phyloP scores from a whole-genome alignment of 1,284 basidiomycete species.

The Amylostereum chailletii region DNA sequence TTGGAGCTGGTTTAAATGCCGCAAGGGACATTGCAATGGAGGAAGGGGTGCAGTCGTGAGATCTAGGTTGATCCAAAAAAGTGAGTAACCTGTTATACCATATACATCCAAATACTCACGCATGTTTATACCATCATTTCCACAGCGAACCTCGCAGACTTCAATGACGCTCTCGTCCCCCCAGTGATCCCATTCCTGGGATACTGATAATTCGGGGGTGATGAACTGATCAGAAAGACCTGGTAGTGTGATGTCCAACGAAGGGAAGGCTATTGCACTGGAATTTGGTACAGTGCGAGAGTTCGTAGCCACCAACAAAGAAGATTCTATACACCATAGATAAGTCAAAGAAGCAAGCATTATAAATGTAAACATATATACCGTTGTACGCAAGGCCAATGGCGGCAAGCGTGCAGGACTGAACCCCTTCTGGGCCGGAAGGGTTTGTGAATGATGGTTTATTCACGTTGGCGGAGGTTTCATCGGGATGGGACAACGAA shows the following conservation, averaged over 20 bases:
- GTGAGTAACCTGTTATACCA: slow-evolving; percentile 8
- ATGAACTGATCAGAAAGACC: slow-evolving; percentile 23
- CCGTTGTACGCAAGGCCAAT: slow-evolving; percentile 61
- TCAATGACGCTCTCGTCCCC: slow-evolving; percentile 56
- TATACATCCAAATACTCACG: slow-evolving; percentile 22
- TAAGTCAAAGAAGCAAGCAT: background rate
- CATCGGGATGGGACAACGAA: slow-evolving; percentile 29
- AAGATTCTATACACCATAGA: slow-evolving; percentile 32
- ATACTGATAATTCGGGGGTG: slow-evolving; percentile 21
- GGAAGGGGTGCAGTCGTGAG: slow-evolving; percentile 37
- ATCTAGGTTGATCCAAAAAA: slow-evolving; percentile 18
- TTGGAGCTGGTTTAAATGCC: slow-evolving; percentile 31
- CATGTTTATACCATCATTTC: slow-evolving; percentile 33
- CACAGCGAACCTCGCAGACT: slow-evolving; percentile 49
- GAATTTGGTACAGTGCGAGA: slow-evolving; percentile 36
- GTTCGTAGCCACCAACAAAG: slow-evolving; percentile 57
- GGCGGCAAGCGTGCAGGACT: slow-evolving; percentile 48
- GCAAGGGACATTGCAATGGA: slow-evolving; percentile 28
- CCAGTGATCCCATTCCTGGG: slow-evolving; percentile 50
- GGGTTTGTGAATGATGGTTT: slow-evolving; percentile 19
- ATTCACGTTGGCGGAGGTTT: slow-evolving; percentile 23
- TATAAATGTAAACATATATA: slow-evolving; percentile 16
- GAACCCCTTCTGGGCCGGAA: slow-evolving; percentile 33
- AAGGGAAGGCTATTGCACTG: slow-evolving; percentile 15
- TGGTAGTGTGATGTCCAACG: slow-evolving; percentile 35